These are phyloP conservation scores for Ganoderma lucidum DNA, from an alignment of 1,284 basidiomycete genomes.

Conservation along the genomic window DNA sequence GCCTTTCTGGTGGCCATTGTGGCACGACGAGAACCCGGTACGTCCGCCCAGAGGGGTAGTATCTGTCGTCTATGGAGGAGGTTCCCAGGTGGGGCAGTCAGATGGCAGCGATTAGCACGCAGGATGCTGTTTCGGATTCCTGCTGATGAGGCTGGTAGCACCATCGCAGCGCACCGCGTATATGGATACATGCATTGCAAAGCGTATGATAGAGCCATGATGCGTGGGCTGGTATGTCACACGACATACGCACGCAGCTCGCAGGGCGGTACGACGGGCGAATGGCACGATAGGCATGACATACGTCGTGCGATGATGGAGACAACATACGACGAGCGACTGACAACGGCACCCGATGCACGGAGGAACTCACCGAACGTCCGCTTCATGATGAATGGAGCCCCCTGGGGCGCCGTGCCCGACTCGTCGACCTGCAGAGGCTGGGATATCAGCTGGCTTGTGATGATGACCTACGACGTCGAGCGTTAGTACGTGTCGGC, in stretches of 20 bases:
- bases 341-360: background rate
- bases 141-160: background rate
- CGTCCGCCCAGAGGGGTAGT: conserved; percentile 45
- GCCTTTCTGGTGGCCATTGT: conserved; percentile 39
- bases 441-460: conserved; percentile 75
- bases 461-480: conserved; percentile 60
- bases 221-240: background rate
- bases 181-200: background rate
- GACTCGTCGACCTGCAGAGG: conserved; percentile 68
- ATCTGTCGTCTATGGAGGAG: conserved; percentile 35
- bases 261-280: conserved; percentile 12
- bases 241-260: background rate
- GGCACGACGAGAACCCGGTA: conserved; percentile 48
- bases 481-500: background rate
- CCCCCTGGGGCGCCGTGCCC: conserved; percentile 66
- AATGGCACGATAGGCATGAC: background rate
- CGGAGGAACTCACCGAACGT: conserved; percentile 57
- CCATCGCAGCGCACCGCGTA: background rate
- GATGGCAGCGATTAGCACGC: conserved; percentile 6
- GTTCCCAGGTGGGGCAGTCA: conserved; percentile 13
- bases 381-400: conserved; percentile 68
- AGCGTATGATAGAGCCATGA: background rate
- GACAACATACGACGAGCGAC: background rate
- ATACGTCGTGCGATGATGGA: background rate
- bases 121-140: background rate